Conservation (phyloP, 495 filamentous ascomycete species). For the Usnea hakonensis region DNA sequence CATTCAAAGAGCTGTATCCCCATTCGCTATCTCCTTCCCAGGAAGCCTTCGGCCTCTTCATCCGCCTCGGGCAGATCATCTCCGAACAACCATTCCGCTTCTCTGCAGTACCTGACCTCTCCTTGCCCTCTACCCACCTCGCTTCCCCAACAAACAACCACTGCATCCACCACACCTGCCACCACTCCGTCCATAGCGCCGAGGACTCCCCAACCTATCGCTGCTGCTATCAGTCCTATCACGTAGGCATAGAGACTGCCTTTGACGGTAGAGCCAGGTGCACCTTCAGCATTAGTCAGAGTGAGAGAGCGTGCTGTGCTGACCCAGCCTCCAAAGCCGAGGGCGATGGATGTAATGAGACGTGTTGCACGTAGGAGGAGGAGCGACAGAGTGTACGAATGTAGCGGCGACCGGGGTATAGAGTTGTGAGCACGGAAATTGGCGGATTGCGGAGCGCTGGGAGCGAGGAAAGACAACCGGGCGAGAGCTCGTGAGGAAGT, state of each 20-base stretch:
- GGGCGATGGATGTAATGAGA: constrained; percentile 76
- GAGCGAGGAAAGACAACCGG: constrained; percentile 65
- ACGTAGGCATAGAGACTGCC: constrained; percentile 96
- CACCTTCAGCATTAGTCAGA: constrained; percentile 41
- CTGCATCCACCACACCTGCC: constrained; percentile 84
- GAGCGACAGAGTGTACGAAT: constrained; percentile 82
- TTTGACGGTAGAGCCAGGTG: constrained; percentile 44
- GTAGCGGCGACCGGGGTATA: constrained; percentile 31
- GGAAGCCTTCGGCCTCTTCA: constrained; percentile 16
- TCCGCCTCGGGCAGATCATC: constrained; percentile 11
- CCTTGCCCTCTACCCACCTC: constrained; percentile 35
- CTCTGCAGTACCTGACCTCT: constrained; percentile 75
- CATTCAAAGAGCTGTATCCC: neutral
- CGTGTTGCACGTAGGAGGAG: constrained; percentile 84
- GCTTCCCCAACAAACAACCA: constrained; percentile 87
- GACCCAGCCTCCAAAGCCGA: constrained; percentile 98
- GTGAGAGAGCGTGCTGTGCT: constrained; percentile 68
- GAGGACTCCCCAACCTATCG: constrained; percentile 90
- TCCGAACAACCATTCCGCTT: constrained; percentile 70
- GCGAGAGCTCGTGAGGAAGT: constrained; percentile 67
- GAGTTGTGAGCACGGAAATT: constrained; percentile 24
- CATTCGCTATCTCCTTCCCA: neutral
- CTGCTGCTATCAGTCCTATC: constrained; percentile 80
- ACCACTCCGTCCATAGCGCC: constrained; percentile 94
- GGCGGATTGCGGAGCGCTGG: constrained; percentile 52